phyloP scores from a whole-genome alignment of 768 basidiomycete species.

The Tylopilus rubrobrunneus region DNA sequence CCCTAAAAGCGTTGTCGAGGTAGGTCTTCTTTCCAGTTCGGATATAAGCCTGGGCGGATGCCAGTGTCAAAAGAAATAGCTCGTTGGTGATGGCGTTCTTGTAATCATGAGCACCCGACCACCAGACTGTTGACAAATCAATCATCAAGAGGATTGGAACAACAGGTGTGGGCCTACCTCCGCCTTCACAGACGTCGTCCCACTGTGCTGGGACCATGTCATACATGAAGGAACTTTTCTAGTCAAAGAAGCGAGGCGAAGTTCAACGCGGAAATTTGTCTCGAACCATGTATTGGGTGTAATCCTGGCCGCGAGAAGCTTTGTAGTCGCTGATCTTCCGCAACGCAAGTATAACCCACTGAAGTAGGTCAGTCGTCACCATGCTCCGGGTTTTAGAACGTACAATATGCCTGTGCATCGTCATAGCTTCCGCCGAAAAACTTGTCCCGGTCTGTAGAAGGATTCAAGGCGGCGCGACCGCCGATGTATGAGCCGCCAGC shows the following conservation, averaged over 20 bases:
- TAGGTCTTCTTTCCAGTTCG: constrained; percentile 35
- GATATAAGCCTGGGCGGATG: constrained; percentile 46
- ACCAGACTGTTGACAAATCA: constrained; percentile 41
- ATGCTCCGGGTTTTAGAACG: neutral
- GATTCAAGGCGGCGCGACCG: constrained; percentile 37
- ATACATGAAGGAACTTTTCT: constrained; percentile 50
- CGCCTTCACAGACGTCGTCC: constrained; percentile 50
- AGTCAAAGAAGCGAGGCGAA: constrained; percentile 19
- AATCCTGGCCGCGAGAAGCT: constrained; percentile 32
- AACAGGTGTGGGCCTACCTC: constrained; percentile 31
- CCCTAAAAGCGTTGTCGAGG: constrained; percentile 48
- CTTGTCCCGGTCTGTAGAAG: constrained; percentile 39
- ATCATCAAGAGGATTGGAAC: neutral
- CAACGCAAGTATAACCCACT: constrained; percentile 56
- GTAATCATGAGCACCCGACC: constrained; percentile 51
- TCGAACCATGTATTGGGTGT: constrained; percentile 17
- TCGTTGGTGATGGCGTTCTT: constrained; percentile 64
- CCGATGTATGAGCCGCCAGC: constrained; percentile 45
- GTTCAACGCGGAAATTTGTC: constrained; percentile 20
- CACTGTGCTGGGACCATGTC: constrained; percentile 48
- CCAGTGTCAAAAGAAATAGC: constrained; percentile 48
- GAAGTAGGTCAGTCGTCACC: neutral
- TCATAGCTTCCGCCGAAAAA: constrained; percentile 49
- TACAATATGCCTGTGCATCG: constrained; percentile 43
- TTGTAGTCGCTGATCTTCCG: constrained; percentile 60